Conservation (phyloP, 345 rosid genomes). For the Heritiera littoralis region DNA sequence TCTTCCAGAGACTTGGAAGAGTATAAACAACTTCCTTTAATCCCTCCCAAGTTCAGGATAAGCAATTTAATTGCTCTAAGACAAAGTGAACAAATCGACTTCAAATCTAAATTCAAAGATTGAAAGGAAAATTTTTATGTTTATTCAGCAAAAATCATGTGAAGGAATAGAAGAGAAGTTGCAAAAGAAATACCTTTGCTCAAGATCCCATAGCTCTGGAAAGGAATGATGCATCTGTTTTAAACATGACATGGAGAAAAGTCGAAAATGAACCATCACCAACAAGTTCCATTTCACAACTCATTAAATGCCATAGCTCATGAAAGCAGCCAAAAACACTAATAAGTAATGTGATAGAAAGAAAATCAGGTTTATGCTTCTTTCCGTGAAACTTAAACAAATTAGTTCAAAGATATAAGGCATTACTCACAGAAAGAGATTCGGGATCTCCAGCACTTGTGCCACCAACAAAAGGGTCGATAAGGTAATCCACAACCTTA, state of each 20-base stretch:
- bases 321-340: neutral
- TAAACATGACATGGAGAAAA: constrained; percentile 22
- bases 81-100: constrained; percentile 2
- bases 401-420: constrained; percentile 11
- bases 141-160: constrained; percentile 22
- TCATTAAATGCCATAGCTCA: constrained; percentile 6
- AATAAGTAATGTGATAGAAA: neutral
- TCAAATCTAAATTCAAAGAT: constrained; percentile 8
- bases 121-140: neutral
- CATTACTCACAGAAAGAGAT: constrained; percentile 83
- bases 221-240: constrained; percentile 81
- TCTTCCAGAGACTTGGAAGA: neutral
- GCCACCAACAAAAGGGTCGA: constrained; percentile 95
- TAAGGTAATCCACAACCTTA: constrained; percentile 93
- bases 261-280: constrained; percentile 20
- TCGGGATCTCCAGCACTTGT: constrained; percentile 88
- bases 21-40: neutral
- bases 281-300: constrained; percentile 17
- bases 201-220: constrained; percentile 87
- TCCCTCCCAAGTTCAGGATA: neutral
- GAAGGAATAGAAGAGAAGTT: constrained; percentile 17
- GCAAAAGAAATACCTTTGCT: constrained; percentile 57
- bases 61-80: constrained; percentile 1
- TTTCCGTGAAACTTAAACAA: constrained; percentile 23
- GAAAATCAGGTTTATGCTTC: constrained; percentile 8